Conservation (phyloP, 805 yeast species). For the Metschnikowia rubicola region DNA sequence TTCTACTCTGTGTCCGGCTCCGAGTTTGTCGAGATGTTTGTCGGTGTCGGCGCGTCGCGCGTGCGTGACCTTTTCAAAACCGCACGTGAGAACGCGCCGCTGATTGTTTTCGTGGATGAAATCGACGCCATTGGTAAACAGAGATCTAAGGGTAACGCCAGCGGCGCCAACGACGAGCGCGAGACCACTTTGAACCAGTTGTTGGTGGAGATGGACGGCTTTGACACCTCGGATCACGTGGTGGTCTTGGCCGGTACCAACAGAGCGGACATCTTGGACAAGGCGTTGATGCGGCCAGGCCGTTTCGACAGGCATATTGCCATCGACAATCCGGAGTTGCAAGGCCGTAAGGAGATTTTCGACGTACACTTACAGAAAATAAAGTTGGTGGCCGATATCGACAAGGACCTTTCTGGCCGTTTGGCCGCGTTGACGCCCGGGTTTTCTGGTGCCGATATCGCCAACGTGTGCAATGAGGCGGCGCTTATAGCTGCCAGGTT, state of each 20-base stretch:
- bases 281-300: slow-evolving; percentile 94
- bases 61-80: slow-evolving; percentile 92
- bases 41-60: slow-evolving; percentile 98
- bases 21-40: slow-evolving; percentile 98
- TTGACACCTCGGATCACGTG: slow-evolving; percentile 83
- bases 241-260: slow-evolving; percentile 98
- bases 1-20: slow-evolving; percentile 95
- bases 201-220: slow-evolving; percentile 98
- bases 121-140: slow-evolving; percentile 98
- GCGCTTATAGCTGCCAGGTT: slow-evolving; percentile 94
- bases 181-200: slow-evolving; percentile 95
- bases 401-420: slow-evolving; percentile 65
- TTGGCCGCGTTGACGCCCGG: slow-evolving; percentile 97
- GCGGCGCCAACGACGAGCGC: slow-evolving; percentile 93
- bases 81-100: slow-evolving; percentile 92
- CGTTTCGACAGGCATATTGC: slow-evolving; percentile 92
- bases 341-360: slow-evolving; percentile 91
- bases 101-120: slow-evolving; percentile 94
- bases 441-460: slow-evolving; percentile 97
- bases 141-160: slow-evolving; percentile 58
- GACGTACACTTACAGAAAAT: slow-evolving; percentile 78
- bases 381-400: slow-evolving; percentile 48
- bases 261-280: slow-evolving; percentile 89
- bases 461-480: slow-evolving; percentile 95
- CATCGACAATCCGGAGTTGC: slow-evolving; percentile 90